Percentiles rank a stretch among this genome's conserved stretches.
phyloP scores from a whole-genome alignment of 2,329 filamentous ascomycete species.

The Penicillium sp. region DNA sequence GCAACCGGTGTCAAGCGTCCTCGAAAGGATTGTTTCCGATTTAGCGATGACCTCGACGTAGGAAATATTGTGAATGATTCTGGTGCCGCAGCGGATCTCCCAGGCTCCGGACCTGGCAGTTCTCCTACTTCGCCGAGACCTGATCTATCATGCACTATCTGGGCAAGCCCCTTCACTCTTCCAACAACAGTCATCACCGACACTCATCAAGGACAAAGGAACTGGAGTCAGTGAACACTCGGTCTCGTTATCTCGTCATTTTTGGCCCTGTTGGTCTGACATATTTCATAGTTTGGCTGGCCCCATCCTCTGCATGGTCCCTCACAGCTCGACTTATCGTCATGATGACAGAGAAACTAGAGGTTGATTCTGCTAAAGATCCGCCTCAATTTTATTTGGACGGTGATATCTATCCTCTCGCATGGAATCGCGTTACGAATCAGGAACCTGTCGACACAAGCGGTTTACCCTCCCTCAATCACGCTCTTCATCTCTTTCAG shows the following conservation, averaged over 20 bases:
- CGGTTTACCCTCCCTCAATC: constrained; percentile 21
- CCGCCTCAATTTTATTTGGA: constrained; percentile 5
- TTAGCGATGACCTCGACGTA: neutral
- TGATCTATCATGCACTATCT: constrained; percentile 13
- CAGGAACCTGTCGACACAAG: constrained; percentile 8
- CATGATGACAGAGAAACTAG: constrained; percentile 22
- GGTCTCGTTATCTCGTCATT: neutral
- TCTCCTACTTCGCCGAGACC: neutral
- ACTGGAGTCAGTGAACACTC: constrained; percentile 8
- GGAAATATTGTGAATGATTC: constrained; percentile 3
- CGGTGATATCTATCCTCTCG: constrained; percentile 13
- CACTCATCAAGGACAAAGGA: constrained; percentile 10
- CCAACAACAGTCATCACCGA: constrained; percentile 15
- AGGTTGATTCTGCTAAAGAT: constrained; percentile 5
- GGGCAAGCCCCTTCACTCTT: constrained; percentile 21
- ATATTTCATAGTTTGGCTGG: constrained; percentile 13
- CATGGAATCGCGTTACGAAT: constrained; percentile 4
- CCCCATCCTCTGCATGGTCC: constrained; percentile 19
- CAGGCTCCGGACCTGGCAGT: neutral
- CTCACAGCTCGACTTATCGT: constrained; percentile 16
- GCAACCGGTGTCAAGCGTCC: constrained; percentile 3
- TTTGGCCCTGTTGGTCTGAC: neutral
- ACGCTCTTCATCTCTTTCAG: constrained; percentile 24
- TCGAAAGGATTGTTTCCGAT: neutral
- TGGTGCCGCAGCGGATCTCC: neutral